Conservation (phyloP, 108 stramenopile species). For the Conticribra weissflogii region DNA sequence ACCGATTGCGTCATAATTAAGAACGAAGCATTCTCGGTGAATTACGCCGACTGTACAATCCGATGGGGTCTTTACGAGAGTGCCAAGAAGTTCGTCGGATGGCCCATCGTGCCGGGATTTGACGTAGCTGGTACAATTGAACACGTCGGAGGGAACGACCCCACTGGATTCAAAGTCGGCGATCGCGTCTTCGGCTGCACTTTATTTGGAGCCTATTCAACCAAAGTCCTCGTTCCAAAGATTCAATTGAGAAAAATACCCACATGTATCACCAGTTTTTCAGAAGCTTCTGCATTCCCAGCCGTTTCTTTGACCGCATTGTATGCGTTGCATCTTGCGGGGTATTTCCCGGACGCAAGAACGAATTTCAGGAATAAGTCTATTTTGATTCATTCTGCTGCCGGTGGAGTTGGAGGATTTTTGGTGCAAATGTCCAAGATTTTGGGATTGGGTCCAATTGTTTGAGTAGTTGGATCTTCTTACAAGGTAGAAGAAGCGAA, state of each 20-base stretch:
- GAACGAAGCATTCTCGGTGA: conserved; percentile 74
- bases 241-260: conserved; percentile 79
- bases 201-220: conserved; percentile 86
- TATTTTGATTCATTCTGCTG: conserved; percentile 88
- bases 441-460: conserved; percentile 68
- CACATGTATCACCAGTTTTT: conserved; percentile 36
- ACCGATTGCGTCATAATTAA: conserved; percentile 63
- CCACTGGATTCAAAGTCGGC: conserved; percentile 51
- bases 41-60: conserved; percentile 87
- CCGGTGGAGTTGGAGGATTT: conserved; percentile 89
- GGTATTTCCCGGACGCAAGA: conserved; percentile 53
- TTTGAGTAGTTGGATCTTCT: conserved; percentile 83
- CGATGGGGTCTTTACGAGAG: conserved; percentile 90
- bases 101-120: conserved; percentile 92
- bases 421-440: conserved; percentile 87
- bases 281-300: conserved; percentile 78
- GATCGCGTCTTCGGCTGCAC: conserved; percentile 86
- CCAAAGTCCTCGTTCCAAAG: conserved; percentile 68
- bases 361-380: conserved; percentile 60
- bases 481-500: conserved; percentile 76
- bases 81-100: conserved; percentile 86
- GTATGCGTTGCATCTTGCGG: conserved; percentile 78
- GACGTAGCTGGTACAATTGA: conserved; percentile 82
- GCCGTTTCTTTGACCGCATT: conserved; percentile 87
- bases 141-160: conserved; percentile 13